Evolutionary conservation across 2,329 filamentous ascomycete genomes (phyloP).

Genomic region (Cladobotryum protrusum): DNA sequence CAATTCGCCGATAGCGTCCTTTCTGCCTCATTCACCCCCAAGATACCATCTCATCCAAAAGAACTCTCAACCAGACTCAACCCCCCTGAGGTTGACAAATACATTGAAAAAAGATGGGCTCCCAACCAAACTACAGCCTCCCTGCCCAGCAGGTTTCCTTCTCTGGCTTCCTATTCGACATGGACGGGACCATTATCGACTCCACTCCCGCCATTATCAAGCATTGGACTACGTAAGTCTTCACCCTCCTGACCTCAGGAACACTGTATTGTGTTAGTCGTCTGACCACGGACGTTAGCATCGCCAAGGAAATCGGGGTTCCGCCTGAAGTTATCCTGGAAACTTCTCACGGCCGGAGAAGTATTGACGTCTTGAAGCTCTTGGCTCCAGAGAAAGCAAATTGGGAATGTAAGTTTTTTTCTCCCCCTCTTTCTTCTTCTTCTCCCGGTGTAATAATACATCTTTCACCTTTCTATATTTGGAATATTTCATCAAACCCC

Average conservation of each 20-base stretch:
- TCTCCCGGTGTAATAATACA: no score
- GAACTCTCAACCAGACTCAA: no score
- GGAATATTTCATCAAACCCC: neutral
- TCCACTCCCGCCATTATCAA: conserved; percentile 71
- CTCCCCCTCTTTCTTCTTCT: neutral
- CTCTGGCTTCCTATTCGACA: conserved; percentile 61
- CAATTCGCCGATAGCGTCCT: no score
- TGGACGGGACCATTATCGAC: conserved; percentile 81
- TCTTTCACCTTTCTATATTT: neutral
- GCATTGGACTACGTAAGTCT: conserved; percentile 63
- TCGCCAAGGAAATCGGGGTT: conserved; percentile 77
- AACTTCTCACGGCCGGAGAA: conserved; percentile 84
- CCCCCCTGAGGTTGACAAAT: no score
- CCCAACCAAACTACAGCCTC: conserved; percentile 33
- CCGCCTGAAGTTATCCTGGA: conserved; percentile 78
- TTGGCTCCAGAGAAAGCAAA: conserved; percentile 81
- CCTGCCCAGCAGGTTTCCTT: conserved; percentile 43
- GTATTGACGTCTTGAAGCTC: conserved; percentile 76
- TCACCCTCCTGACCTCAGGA: neutral
- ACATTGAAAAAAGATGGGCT: conserved; percentile 22
- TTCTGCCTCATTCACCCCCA: no score
- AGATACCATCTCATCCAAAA: no score
- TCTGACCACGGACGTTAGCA: conserved; percentile 36
- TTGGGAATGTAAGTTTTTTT: conserved; percentile 71
- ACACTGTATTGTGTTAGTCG: neutral